These are phyloP conservation scores for Rhexocercosporidium sp. DNA, from an alignment of 2,329 filamentous ascomycete species.

Conservation along the genomic window DNA sequence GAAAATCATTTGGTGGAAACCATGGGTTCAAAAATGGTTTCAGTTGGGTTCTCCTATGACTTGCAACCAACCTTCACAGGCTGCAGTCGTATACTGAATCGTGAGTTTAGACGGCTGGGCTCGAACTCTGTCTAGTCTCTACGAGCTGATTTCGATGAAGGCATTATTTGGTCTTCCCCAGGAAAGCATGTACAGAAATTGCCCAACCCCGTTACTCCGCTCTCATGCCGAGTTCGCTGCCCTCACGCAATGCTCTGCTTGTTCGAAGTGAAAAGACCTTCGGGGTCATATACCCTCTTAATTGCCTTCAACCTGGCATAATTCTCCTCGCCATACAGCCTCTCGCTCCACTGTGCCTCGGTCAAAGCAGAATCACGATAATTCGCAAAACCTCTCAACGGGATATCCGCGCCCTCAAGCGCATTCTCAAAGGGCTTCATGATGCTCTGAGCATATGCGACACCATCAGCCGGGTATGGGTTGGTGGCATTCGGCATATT, in stretches of 20 bases:
- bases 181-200: neutral
- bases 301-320: slow-evolving; percentile 22
- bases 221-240: neutral
- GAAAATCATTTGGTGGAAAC: too few relatives aligned
- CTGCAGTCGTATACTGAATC: too few relatives aligned
- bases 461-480: slow-evolving; percentile 15
- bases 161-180: neutral
- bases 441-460: slow-evolving; percentile 20
- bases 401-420: slow-evolving; percentile 8
- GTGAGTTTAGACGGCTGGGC: too few relatives aligned
- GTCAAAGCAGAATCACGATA: slow-evolving; percentile 24
- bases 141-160: too few relatives aligned
- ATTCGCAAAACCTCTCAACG: slow-evolving; percentile 25
- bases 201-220: neutral
- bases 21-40: too few relatives aligned
- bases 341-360: slow-evolving; percentile 22
- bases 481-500: neutral
- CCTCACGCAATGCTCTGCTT: slow-evolving; percentile 23
- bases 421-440: slow-evolving; percentile 24
- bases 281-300: slow-evolving; percentile 23
- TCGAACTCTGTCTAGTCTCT: too few relatives aligned
- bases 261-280: slow-evolving; percentile 26
- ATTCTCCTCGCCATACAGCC: slow-evolving; percentile 25
- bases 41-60: too few relatives aligned
- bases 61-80: too few relatives aligned